Evolutionary conservation across 2,329 filamentous ascomycete genomes (phyloP), one percentile per base, ranked within the genome.

Genomic region (Diplodia sapinea): DNA sequence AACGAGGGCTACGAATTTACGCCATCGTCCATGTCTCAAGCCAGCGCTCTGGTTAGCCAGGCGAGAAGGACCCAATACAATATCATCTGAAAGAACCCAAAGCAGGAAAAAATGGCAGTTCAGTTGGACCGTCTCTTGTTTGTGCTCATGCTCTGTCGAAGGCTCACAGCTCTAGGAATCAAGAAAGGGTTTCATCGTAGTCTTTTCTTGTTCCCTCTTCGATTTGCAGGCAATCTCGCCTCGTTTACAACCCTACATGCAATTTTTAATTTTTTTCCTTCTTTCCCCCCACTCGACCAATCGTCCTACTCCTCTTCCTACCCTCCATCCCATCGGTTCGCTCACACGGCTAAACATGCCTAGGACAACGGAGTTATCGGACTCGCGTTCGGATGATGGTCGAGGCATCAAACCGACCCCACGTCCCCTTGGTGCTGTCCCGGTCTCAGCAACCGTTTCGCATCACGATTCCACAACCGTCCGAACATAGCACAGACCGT

Each of bases 361-460:
- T 26, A 26, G 26, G 17, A n/a, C 20, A 23, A 23, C 17, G 17
- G n/a, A 7, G 13, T 6, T 29, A 38, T 56, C 54, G 43, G 43
- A 7, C 20, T 36, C 52, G 29, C 29, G 13, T 38, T 56, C 56
- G 40, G 13, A 4, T 23, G 50, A 47, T 31, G 31, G 12, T 40
- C 15, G 2, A n/a, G 50, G 43, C 17, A 29, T 23, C 50, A 52
- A 52, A 52, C 43, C 43, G 11, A 26, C 54, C 54, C 20, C 23
- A 20, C 40, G 13, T 23, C 54, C 56, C 31, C 59, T 29, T 63
- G 59, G 36, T 26, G 47, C 59, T 26, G n/a, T n/a, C 20, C 13
- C 29, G 31, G 59, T 47, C 47, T 63, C 59, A 63, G 59, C 47
- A 63, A n/a, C 43, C 31, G 59, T 63, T 62, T 62, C 57, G 57